Evolutionary conservation across 805 yeast genomes (phyloP).

Genomic region (Candida krabiensis): DNA sequence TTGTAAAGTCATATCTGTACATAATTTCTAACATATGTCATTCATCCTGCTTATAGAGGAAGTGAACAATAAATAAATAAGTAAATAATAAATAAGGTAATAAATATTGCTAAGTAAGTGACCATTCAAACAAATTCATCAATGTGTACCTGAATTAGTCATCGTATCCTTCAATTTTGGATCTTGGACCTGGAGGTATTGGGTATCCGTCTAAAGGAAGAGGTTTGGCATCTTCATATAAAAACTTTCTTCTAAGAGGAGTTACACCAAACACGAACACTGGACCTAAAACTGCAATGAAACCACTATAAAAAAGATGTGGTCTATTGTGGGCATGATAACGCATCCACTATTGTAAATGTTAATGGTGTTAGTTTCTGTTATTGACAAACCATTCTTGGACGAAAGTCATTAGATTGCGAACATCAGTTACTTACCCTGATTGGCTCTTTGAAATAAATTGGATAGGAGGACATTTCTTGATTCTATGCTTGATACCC

Average conservation of each 20-base stretch:
- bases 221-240: slow-evolving; percentile 64
- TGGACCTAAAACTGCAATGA: slow-evolving; percentile 69
- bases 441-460: slow-evolving; percentile 60
- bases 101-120: neutral
- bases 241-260: slow-evolving; percentile 67
- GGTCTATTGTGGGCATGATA: slow-evolving; percentile 77
- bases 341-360: slow-evolving; percentile 57
- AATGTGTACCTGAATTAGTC: slow-evolving; percentile 33
- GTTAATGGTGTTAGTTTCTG: neutral
- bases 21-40: slow-evolving; percentile 7
- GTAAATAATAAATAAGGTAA: slow-evolving; percentile 6
- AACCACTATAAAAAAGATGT: slow-evolving; percentile 64
- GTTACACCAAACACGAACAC: slow-evolving; percentile 56
- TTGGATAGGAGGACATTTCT: slow-evolving; percentile 40
- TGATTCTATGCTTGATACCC: no score
- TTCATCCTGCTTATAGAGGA: neutral
- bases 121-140: neutral
- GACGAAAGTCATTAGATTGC: no score
- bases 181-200: slow-evolving; percentile 56
- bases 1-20: slow-evolving; percentile 2
- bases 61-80: neutral
- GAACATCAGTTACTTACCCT: slow-evolving; percentile 51
- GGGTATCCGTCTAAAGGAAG: slow-evolving; percentile 60
- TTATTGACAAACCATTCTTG: no score
- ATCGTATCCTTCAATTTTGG: slow-evolving; percentile 52